phyloP scores from a whole-genome alignment of 129 eudicot species.

The Logfia minima region DNA sequence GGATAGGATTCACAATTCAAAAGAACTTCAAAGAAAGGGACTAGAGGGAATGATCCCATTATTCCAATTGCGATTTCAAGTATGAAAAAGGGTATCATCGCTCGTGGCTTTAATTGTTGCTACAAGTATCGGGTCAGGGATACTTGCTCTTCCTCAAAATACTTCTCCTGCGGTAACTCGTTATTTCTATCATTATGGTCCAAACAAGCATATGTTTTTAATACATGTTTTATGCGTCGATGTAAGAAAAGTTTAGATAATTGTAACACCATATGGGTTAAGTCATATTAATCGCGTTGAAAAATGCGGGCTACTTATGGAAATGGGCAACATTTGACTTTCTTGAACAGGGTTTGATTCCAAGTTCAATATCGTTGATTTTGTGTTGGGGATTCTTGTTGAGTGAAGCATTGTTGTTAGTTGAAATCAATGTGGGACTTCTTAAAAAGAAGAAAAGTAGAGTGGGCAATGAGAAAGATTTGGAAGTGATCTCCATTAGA shows the following conservation, averaged over 20 bases:
- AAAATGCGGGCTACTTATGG: not conserved
- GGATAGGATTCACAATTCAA: too few relatives aligned
- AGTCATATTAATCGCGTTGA: not conserved
- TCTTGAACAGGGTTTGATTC: constrained; percentile 67
- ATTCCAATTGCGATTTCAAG: too few relatives aligned
- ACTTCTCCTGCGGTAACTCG: too few relatives aligned
- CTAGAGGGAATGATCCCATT: too few relatives aligned
- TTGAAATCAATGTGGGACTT: constrained; percentile 73
- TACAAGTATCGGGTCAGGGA: too few relatives aligned
- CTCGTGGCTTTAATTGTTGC: too few relatives aligned
- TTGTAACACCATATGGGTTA: not conserved
- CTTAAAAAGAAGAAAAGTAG: constrained; percentile 46
- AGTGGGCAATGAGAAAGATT: constrained; percentile 37
- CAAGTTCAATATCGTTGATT: constrained; percentile 70
- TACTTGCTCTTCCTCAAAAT: too few relatives aligned
- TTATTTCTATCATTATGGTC: too few relatives aligned
- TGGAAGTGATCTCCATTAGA: constrained; percentile 76
- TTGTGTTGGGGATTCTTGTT: constrained; percentile 87
- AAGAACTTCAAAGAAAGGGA: too few relatives aligned
- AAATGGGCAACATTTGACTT: constrained; percentile 8
- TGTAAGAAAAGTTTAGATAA: not conserved
- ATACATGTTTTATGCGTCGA: too few relatives aligned
- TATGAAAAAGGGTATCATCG: too few relatives aligned
- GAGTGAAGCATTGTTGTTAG: constrained; percentile 74
- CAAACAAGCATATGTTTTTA: too few relatives aligned